Base-by-base conservation (phyloP, 2,329 filamentous ascomycete genomes). In the Penicillium griseofulvum region DNA sequence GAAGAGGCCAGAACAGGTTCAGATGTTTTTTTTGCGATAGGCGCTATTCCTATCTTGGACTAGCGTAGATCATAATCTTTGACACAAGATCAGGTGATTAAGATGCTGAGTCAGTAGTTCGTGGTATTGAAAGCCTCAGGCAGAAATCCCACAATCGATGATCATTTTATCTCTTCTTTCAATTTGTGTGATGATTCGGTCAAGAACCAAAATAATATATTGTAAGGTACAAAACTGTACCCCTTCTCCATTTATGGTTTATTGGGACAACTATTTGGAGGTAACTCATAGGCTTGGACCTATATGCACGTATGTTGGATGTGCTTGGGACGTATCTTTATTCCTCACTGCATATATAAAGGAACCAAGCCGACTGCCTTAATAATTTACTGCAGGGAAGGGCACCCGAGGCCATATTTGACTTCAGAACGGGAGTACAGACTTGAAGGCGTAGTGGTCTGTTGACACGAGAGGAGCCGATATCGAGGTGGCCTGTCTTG, bases 11-110 rank as follows among this genome's bases (percentile, higher is more conserved):
- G 52, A 55, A 51, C 41, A 31, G 39, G 34, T 39, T 41, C 52
- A 55, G 34, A 44, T 55, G 52, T 51, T 51, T 55, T 55, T 55
- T 55, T 51, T 24, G 17, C 33, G 36, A 54, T 54, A 44, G 24
- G 19, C 47, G 47, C 52, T 31, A 45, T 45, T 33, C 52, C 47
- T 26, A 9, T 29, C 6, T 41, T 1, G 34, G 51, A 48, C 44
- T 54, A 56, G 49, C 38, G 54, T 38, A 48, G 50, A 56, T 54
- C 39, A 47, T 38, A 11, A 34, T 17, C 17, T 34, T 33, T 38
- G 52, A 34, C 28, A 28, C 19, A 29, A 6, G 22, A 9, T 53
- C 44, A 53, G 4, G 44, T 54, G 44, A 33, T 12, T 12, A 1
- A 0, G 1, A 0, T 17, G 17, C 31, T 46, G 49, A 37, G 29